Base-by-base conservation (phyloP, 352 stramenopile genomes). In the Phytophthora palmivora region DNA sequence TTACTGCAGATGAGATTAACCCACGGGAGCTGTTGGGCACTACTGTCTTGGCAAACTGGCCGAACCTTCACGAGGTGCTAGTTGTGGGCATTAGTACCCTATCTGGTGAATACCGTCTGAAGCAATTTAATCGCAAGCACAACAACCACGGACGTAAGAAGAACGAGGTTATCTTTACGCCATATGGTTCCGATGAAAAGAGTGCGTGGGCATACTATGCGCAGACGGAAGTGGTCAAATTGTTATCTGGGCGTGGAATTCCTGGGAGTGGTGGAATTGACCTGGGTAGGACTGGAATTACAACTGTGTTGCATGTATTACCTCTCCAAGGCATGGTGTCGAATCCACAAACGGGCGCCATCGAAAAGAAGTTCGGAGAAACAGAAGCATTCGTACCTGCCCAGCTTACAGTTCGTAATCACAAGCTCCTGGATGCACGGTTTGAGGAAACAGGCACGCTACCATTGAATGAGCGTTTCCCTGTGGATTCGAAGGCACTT, bases 11-110 rank as follows among this genome's bases (percentile, higher is more conserved):
- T 18, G 26, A 80, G 47, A 63, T 76, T 6, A 66, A 74, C 15
- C 62, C 78, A 2, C 59, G 83, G 11, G 67, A 79, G 12, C 26
- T 95, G 1, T 54, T 95, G 9, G 80, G 84, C 0, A 80, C 72
- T 28, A 91, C 74, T 0, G 80, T 99, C 4, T 93, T 98, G 59
- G 94, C 99, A 6, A 99, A 99, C 78, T 99, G 96, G 92, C 97
- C 97, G 3, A 98, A 99, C 72, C 89, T 99, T 77, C 96, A 99
- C 65, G 97, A 99, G 82, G 97, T 90, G 5, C 89, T 86, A 26
- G 88, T 98, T 36, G 78, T 96, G 14, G 87, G 74, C 46, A 70
- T 97, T 15, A 94, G 76, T 54, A 87, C 63, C 5, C 64, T 88
- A 1, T 71, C 81, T 16, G 86, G 81, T 7, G 78, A 87, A 61